Evolutionary conservation across 2,329 filamentous ascomycete genomes (phyloP).

Genomic region (Scedosporium dehoogii): DNA sequence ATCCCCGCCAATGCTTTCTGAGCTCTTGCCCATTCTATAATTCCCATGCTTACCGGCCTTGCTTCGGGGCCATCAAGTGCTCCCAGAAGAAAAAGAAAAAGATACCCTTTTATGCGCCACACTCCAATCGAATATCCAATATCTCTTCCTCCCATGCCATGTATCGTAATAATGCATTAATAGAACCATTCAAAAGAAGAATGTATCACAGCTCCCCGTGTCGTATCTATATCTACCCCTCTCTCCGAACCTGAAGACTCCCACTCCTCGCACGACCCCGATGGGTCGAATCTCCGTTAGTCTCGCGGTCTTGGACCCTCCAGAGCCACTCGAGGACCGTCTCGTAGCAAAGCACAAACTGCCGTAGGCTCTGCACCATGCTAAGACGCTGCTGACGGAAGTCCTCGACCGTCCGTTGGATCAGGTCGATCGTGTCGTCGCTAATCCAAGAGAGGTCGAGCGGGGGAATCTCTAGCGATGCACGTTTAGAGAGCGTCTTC

Average conservation of each 20-base stretch:
- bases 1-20: not conserved
- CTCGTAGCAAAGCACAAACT: constrained; percentile 96
- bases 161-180: not conserved
- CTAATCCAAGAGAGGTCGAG: constrained; percentile 55
- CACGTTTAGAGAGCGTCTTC: not conserved
- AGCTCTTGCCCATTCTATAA: not conserved
- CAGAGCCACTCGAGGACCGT: constrained; percentile 80
- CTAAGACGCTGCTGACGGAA: constrained; percentile 81
- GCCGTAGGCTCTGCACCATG: constrained; percentile 91
- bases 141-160: not conserved
- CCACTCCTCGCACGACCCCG: not conserved
- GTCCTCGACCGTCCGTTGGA: constrained; percentile 81
- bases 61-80: not conserved
- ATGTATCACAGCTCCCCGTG: not conserved
- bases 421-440: constrained; percentile 63
- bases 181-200: not conserved
- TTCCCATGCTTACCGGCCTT: not conserved
- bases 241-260: not conserved
- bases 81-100: not conserved
- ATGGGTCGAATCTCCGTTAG: not conserved
- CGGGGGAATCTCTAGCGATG: constrained; percentile 3
- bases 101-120: not conserved
- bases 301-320: constrained; percentile 30
- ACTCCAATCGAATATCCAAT: not conserved
- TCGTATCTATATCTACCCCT: not conserved